Percentiles rank a stretch among this genome's conserved stretches.
Conservation (phyloP, 768 basidiomycete genomes). For the Hygrocybe coccinea region DNA sequence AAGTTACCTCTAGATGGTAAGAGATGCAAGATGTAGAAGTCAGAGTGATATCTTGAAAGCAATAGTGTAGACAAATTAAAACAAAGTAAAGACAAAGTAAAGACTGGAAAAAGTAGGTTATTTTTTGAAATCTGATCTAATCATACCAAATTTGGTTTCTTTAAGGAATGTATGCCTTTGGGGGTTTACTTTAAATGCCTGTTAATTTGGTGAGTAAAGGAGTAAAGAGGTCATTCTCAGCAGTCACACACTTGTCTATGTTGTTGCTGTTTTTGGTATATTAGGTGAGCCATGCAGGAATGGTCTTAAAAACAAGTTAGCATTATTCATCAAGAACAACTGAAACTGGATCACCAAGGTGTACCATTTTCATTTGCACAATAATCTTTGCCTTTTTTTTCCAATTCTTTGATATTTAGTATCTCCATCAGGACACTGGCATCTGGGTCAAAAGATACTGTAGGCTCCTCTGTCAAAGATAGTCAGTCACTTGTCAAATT, state of each 20-base stretch:
- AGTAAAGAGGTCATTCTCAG: neutral
- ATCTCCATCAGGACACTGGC: neutral
- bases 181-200: slow-evolving; percentile 1
- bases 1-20: too few relatives aligned
- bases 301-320: too few relatives aligned
- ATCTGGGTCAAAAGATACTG: neutral
- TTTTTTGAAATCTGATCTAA: too few relatives aligned
- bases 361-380: neutral
- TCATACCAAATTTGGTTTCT: too few relatives aligned
- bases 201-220: slow-evolving; percentile 3
- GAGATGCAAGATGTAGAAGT: too few relatives aligned
- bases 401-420: neutral
- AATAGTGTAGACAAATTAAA: too few relatives aligned
- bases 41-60: too few relatives aligned
- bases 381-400: neutral
- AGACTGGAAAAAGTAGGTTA: too few relatives aligned
- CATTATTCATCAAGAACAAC: too few relatives aligned
- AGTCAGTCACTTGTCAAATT: slow-evolving; percentile 4
- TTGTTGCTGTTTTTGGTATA: neutral
- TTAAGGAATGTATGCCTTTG: neutral
- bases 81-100: too few relatives aligned
- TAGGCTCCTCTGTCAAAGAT: slow-evolving; percentile 2
- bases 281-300: neutral
- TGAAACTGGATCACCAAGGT: too few relatives aligned
- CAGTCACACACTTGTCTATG: neutral